Evolutionary conservation across 1,284 basidiomycete genomes (phyloP).

Genomic region (Thecaphora thlaspeos): DNA sequence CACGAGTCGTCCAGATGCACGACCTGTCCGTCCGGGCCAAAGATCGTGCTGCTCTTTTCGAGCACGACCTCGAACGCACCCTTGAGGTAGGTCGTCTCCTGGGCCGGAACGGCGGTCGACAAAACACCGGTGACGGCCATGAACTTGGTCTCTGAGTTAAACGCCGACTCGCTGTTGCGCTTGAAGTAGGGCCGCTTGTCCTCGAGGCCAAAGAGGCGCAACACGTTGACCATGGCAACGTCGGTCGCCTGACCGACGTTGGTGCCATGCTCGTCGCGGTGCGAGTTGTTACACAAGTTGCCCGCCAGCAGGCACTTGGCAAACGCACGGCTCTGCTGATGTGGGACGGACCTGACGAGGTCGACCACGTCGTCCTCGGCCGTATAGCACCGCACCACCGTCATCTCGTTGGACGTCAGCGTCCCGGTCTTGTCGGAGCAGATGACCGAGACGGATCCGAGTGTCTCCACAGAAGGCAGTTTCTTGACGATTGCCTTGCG

Average conservation of each 20-base stretch:
- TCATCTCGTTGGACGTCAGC: conserved; percentile 92
- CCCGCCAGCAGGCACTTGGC: conserved; percentile 69
- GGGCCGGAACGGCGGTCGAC: conserved; percentile 51
- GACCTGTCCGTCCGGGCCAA: conserved; percentile 79
- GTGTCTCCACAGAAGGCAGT: conserved; percentile 86
- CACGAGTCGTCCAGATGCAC: conserved; percentile 72
- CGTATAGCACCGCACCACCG: conserved; percentile 81
- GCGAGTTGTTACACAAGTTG: conserved; percentile 64
- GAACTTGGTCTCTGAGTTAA: conserved; percentile 87
- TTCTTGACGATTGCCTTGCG: conserved; percentile 96
- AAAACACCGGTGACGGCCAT: conserved; percentile 77
- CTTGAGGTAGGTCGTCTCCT: conserved; percentile 84
- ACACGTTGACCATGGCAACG: conserved; percentile 81
- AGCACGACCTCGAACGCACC: conserved; percentile 87
- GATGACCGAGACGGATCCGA: conserved; percentile 91
- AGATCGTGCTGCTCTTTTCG: conserved; percentile 80
- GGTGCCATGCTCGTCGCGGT: conserved; percentile 70
- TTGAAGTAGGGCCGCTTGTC: conserved; percentile 74
- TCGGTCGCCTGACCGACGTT: conserved; percentile 89
- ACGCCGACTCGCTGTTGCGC: conserved; percentile 76
- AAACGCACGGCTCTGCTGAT: conserved; percentile 62
- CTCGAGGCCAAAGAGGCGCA: conserved; percentile 69
- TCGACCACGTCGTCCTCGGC: conserved; percentile 74
- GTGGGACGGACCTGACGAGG: conserved; percentile 59
- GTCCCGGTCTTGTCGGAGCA: conserved; percentile 99